Evolutionary conservation across 2,329 filamentous ascomycete species (phyloP), one percentile per base, ranked within the genome.

Genomic region (Seiridium cupressi): DNA sequence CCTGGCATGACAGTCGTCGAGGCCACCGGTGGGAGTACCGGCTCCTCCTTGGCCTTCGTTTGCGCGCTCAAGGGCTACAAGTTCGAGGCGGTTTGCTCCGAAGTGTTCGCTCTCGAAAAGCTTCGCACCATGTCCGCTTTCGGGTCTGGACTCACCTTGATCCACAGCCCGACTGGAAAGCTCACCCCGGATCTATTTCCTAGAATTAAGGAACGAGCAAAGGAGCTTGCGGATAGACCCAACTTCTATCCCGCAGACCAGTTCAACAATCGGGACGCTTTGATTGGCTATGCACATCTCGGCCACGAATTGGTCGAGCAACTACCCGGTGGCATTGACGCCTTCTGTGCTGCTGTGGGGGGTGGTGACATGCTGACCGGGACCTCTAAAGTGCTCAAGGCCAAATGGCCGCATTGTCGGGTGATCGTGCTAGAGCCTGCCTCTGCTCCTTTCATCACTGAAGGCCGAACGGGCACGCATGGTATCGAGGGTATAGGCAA

Each of bases 21-120:
- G 18, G 51, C 51, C 8, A 55, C 51, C 4, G 51, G 51, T 8
- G 51, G 51, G 10, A 55, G 51, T 18, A 55, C 51, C 11, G 51
- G 51, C 13, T 55, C 51, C n/a, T 42, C 51, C n/a, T 38, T 55
- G 36, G 51, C 51, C 13, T 55, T 42, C 38, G 51, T 55, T 32
- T 44, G 51, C 51, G 51, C 51, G 31, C 18, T 55, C 10, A 34
- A 44, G 51, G 51, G 51, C 36, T 55, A 55, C 51, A 31, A 44
- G 51, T 55, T 55, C 38, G 36, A 55, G 36, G 51, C 40, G 31
- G 51, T 55, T 5, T 55, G 51, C 51, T 55, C 51, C n/a, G 38
- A 44, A 3, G 9, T 31, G 36, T 55, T 55, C 18, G 36, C 51
- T 18, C 6, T 18, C 13, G 51, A 55, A 18, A 55, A 55, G 51